Conservation (phyloP, 225 moss, liverwort and hornwort genomes). For the Takakia lepidozioides region DNA sequence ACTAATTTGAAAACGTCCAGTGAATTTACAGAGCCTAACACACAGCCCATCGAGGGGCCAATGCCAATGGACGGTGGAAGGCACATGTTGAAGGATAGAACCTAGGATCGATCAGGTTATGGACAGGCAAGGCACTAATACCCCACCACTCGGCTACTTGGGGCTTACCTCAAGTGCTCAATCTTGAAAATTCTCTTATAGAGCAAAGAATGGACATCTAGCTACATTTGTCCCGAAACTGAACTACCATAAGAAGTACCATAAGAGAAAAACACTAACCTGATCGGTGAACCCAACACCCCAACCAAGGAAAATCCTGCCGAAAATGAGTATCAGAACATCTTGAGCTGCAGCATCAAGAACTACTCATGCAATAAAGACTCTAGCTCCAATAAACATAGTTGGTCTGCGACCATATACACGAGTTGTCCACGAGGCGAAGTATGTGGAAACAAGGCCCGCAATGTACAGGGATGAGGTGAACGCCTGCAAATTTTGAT, state of each 20-base stretch:
- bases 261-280: constrained; percentile 6
- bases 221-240: neutral
- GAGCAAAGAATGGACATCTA: neutral
- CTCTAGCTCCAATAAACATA: constrained; percentile 21
- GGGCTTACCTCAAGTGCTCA: neutral
- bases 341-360: constrained; percentile 21
- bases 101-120: too few relatives aligned
- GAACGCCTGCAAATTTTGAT: constrained; percentile 29
- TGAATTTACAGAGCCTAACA: too few relatives aligned
- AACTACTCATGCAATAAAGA: constrained; percentile 20
- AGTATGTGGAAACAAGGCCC: constrained; percentile 17
- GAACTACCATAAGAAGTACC: neutral
- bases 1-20: too few relatives aligned
- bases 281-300: constrained; percentile 41
- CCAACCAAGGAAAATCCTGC: constrained; percentile 31
- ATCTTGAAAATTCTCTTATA: neutral
- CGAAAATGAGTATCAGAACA: constrained; percentile 32
- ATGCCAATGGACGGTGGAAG: too few relatives aligned
- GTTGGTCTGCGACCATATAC: constrained; percentile 21
- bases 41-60: too few relatives aligned
- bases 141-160: too few relatives aligned
- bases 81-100: too few relatives aligned
- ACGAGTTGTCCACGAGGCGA: constrained; percentile 15
- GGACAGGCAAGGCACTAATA: too few relatives aligned
- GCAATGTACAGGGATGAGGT: constrained; percentile 39